Percentiles rank a stretch among this genome's conserved stretches.
These are phyloP conservation scores for Hyphopichia burtonii DNA, from an alignment of 1,139 yeast genomes.

Conservation along the genomic window DNA sequence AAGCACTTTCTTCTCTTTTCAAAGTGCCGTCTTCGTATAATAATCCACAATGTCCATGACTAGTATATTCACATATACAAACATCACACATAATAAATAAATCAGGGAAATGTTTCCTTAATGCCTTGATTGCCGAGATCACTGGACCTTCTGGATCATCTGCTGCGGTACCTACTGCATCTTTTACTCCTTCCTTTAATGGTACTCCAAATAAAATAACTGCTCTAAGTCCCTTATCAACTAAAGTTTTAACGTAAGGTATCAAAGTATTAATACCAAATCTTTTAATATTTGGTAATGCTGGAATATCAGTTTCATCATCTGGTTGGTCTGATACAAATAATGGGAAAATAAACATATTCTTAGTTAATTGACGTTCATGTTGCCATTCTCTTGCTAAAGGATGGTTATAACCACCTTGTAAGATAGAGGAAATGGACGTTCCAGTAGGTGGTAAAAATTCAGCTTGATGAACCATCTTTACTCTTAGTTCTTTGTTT, in stretches of 20 bases:
- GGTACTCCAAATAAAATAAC: constrained; percentile 95
- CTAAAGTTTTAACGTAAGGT: constrained; percentile 67
- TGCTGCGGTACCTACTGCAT: constrained; percentile 81
- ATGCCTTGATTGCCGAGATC: constrained; percentile 67
- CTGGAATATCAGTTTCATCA: constrained; percentile 69
- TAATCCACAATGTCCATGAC: constrained; percentile 96
- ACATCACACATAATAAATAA: constrained; percentile 91
- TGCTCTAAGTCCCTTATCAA: constrained; percentile 77
- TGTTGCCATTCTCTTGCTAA: constrained; percentile 88
- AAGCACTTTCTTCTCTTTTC: constrained; percentile 71
- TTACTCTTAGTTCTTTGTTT: background rate
- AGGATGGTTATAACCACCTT: constrained; percentile 95
- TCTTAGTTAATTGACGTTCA: constrained; percentile 77
- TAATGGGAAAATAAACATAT: constrained; percentile 90
- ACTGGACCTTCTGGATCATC: constrained; percentile 98
- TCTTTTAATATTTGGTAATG: constrained; percentile 86
- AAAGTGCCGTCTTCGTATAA: constrained; percentile 82
- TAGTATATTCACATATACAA: constrained; percentile 93
- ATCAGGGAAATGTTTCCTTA: constrained; percentile 69
- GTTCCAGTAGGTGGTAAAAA: constrained; percentile 59
- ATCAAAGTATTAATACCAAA: constrained; percentile 79
- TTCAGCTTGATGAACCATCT: constrained; percentile 64
- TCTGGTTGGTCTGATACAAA: constrained; percentile 82
- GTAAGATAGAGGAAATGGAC: constrained; percentile 72
- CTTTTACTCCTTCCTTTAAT: constrained; percentile 70